phyloP scores from a whole-genome alignment of 345 rosid genomes.

The Arabidopsis thaliana region DNA sequence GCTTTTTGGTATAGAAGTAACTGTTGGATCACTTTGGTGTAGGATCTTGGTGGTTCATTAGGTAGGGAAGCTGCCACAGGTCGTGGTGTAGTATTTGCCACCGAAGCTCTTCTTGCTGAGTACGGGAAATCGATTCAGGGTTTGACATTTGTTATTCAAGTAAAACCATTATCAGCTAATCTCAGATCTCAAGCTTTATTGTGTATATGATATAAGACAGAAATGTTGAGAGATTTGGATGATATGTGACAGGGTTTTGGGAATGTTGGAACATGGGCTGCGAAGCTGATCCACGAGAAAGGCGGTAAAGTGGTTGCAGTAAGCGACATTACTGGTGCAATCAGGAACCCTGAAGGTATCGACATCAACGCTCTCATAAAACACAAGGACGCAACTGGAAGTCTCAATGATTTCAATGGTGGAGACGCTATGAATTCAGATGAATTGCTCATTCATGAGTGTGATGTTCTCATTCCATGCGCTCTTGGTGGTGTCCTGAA shows the following conservation, averaged over 20 bases:
- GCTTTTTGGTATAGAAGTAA: background rate
- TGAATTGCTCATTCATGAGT: constrained; percentile 80
- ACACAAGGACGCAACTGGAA: constrained; percentile 69
- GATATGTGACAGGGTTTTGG: constrained; percentile 76
- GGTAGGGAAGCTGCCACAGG: constrained; percentile 99
- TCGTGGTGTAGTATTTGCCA: constrained; percentile 86
- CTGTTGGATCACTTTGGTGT: constrained; percentile 18
- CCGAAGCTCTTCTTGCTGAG: constrained; percentile 93
- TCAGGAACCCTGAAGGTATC: constrained; percentile 82
- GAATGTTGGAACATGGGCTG: constrained; percentile 97
- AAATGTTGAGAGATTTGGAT: constrained; percentile 3
- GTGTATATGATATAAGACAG: constrained; percentile 2
- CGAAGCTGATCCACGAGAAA: constrained; percentile 80
- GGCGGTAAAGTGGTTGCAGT: constrained; percentile 95
- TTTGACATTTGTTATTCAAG: constrained; percentile 93
- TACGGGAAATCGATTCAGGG: constrained; percentile 77
- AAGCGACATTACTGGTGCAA: constrained; percentile 92
- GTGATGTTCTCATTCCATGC: constrained; percentile 97
- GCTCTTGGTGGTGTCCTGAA: constrained; percentile 96
- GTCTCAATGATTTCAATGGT: constrained; percentile 69
- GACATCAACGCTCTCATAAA: constrained; percentile 60
- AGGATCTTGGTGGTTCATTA: constrained; percentile 99
- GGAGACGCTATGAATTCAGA: constrained; percentile 71
- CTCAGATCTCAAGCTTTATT: background rate
- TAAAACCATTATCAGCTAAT: constrained; percentile 29